Evolutionary conservation across 768 basidiomycete species (phyloP).

Genomic region (Termitomyces titanicus): DNA sequence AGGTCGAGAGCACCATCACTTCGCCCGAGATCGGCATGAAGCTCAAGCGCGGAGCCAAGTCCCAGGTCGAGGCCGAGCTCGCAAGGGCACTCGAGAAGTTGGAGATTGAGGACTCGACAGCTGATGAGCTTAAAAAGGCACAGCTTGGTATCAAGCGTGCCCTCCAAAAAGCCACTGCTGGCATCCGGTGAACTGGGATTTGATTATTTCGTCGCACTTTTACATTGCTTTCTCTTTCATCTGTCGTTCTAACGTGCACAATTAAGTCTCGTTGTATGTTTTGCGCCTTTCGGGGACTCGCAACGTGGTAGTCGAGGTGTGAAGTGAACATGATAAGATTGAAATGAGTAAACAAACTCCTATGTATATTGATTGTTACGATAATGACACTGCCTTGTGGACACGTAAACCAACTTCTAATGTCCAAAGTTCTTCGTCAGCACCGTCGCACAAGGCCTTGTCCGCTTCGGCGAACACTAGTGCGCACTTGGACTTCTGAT

Average conservation of each 20-base stretch:
- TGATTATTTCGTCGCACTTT: slow-evolving; percentile 16
- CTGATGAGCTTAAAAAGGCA: slow-evolving; percentile 94
- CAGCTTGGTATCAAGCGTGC: slow-evolving; percentile 95
- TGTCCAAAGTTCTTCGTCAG: slow-evolving; percentile 95
- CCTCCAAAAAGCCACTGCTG: slow-evolving; percentile 95
- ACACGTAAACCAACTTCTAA: slow-evolving; percentile 83
- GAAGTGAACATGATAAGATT: neutral
- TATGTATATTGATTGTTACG: neutral
- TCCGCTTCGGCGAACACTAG: slow-evolving; percentile 92
- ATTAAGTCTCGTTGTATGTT: slow-evolving; percentile 10
- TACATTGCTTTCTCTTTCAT: slow-evolving; percentile 20
- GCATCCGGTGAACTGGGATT: slow-evolving; percentile 60
- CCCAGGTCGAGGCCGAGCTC: slow-evolving; percentile 94
- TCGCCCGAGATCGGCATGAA: slow-evolving; percentile 97
- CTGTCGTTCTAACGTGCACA: slow-evolving; percentile 12
- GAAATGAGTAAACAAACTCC: neutral
- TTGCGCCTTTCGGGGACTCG: neutral
- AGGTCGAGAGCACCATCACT: slow-evolving; percentile 94
- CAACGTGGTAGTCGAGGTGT: neutral
- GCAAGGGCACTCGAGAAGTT: slow-evolving; percentile 97
- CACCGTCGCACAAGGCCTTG: slow-evolving; percentile 93
- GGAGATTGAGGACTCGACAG: slow-evolving; percentile 92
- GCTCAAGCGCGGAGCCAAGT: slow-evolving; percentile 95
- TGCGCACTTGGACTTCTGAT: slow-evolving; percentile 78
- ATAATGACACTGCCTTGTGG: slow-evolving; percentile 54